A percentile compares a stretch with the other conserved stretches of the same genome.
These are phyloP conservation scores for Phytophthora constricta DNA, from an alignment of 352 stramenopile genomes.

Conservation along the genomic window DNA sequence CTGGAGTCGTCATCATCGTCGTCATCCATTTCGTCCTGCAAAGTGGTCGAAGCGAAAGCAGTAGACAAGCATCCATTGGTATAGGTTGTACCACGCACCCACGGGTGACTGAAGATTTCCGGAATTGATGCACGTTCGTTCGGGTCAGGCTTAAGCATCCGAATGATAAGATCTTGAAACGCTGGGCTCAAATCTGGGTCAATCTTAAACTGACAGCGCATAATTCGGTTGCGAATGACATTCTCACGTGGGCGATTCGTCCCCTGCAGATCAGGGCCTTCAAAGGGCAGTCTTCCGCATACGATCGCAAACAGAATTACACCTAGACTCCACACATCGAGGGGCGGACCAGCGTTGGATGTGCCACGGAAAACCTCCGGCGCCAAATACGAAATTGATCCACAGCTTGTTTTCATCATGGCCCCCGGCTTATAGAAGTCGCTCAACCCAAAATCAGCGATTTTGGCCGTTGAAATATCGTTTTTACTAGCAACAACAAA, in stretches of 20 bases:
- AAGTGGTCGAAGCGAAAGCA: constrained; percentile 26
- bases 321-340: constrained; percentile 92
- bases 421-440: constrained; percentile 90
- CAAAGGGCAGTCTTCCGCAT: constrained; percentile 83
- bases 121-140: constrained; percentile 83
- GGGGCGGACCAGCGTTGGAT: constrained; percentile 80
- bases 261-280: constrained; percentile 78
- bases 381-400: constrained; percentile 87
- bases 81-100: constrained; percentile 60
- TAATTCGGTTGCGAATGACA: constrained; percentile 87
- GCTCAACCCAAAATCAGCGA: constrained; percentile 89
- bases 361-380: constrained; percentile 89
- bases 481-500: constrained; percentile 61
- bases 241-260: constrained; percentile 80
- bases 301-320: constrained; percentile 90
- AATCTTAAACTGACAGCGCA: constrained; percentile 87
- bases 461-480: constrained; percentile 84
- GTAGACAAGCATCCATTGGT: constrained; percentile 39
- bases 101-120: constrained; percentile 87
- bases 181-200: constrained; percentile 76
- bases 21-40: constrained; percentile 34
- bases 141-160: constrained; percentile 85
- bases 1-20: constrained; percentile 55
- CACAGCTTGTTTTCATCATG: constrained; percentile 90
- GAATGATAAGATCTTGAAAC: constrained; percentile 71